Conservation (phyloP, 148 eudicot species). For the Pouteria glomerata region DNA sequence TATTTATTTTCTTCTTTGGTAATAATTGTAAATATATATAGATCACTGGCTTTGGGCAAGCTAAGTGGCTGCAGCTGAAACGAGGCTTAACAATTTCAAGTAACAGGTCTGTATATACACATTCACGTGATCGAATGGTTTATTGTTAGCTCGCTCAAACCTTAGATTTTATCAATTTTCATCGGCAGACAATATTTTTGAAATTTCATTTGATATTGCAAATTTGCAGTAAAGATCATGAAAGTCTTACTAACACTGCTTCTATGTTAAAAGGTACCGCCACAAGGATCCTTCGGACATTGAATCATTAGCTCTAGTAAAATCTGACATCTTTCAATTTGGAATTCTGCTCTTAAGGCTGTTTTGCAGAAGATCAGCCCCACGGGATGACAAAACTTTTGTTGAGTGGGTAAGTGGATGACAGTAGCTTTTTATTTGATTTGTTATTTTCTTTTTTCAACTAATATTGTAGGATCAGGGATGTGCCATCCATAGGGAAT, state of each 20-base stretch:
- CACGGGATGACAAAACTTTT: not conserved
- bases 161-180: no score
- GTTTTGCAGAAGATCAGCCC: constrained; percentile 15
- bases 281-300: constrained; percentile 1
- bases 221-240: no score
- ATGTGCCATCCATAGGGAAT: no score
- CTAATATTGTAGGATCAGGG: no score
- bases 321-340: constrained; percentile 12
- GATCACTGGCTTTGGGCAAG: constrained; percentile 22
- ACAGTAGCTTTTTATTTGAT: no score
- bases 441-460: no score
- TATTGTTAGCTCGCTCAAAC: no score
- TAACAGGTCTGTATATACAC: constrained; percentile 7
- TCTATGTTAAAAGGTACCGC: not conserved
- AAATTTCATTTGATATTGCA: no score
- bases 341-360: constrained; percentile 19
- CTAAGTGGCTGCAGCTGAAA: constrained; percentile 13
- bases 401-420: constrained; percentile 13
- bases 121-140: no score
- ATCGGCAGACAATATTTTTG: not conserved
- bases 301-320: not conserved
- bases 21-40: no score
- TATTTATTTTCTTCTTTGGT: not conserved
- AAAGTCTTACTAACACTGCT: no score
- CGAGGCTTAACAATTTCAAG: not conserved